Percentiles rank a stretch among this genome's conserved stretches.
Evolutionary conservation across 2,329 filamentous ascomycete genomes (phyloP).

Genomic region (Pseudogymnoascus sp.): DNA sequence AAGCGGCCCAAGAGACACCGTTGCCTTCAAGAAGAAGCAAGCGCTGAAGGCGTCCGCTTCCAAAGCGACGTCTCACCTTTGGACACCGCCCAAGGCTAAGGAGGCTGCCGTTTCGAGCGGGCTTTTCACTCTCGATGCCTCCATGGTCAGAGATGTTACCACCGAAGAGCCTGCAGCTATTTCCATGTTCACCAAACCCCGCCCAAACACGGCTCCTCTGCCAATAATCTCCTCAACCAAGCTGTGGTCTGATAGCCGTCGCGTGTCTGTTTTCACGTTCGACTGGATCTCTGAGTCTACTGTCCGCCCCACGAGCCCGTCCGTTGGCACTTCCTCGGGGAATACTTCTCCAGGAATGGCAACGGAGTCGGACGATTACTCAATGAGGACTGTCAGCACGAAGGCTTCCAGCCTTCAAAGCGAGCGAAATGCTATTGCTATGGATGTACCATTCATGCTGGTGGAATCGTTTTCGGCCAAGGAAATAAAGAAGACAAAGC

Average conservation of each 20-base stretch:
- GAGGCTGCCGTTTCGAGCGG: slow-evolving; percentile 12
- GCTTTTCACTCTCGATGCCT: slow-evolving; percentile 19
- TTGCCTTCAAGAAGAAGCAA: slow-evolving; percentile 17
- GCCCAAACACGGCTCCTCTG: slow-evolving; percentile 13
- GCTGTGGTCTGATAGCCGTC: slow-evolving; percentile 22
- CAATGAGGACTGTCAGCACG: slow-evolving; percentile 27
- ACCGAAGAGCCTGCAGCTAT: slow-evolving; percentile 22
- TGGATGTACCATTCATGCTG: slow-evolving; percentile 10
- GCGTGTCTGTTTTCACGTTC: slow-evolving; percentile 16
- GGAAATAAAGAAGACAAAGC: slow-evolving; percentile 1
- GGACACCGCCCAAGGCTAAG: slow-evolving; percentile 13
- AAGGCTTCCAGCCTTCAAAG: slow-evolving; percentile 24
- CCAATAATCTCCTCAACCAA: slow-evolving; percentile 19
- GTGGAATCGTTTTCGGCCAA: slow-evolving; percentile 9
- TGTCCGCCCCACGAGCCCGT: slow-evolving; percentile 25
- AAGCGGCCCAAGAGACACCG: slow-evolving; percentile 16
- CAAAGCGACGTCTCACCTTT: slow-evolving; percentile 14
- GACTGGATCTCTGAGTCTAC: slow-evolving; percentile 31
- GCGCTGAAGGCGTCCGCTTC: not conserved
- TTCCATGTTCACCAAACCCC: slow-evolving; percentile 21
- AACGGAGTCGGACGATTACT: slow-evolving; percentile 26
- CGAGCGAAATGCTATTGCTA: slow-evolving; percentile 18
- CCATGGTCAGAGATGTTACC: slow-evolving; percentile 18
- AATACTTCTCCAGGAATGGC: slow-evolving; percentile 26
- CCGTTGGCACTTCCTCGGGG: slow-evolving; percentile 21